phyloP scores from a whole-genome alignment of 2,329 filamentous ascomycete species.

The Claviceps africana region DNA sequence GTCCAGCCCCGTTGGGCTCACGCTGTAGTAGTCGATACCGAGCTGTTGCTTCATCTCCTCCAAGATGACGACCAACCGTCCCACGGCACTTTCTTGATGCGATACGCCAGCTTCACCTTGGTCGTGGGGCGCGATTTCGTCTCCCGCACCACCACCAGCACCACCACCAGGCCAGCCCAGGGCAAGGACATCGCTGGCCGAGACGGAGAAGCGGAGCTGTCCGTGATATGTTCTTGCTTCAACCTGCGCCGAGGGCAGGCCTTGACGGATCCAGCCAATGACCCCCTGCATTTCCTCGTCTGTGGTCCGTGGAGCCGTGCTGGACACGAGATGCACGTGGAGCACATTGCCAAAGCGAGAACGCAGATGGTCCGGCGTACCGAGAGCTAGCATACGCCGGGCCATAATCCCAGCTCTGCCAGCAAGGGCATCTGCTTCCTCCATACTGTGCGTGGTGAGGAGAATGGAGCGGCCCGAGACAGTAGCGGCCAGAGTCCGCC shows the following conservation, averaged over 20 bases:
- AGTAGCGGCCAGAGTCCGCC: slow-evolving; percentile 65
- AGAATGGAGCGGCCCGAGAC: slow-evolving; percentile 68
- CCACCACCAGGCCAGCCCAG: slow-evolving; percentile 5
- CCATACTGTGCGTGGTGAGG: slow-evolving; percentile 88
- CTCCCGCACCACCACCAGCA: neutral
- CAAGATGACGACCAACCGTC: slow-evolving; percentile 54
- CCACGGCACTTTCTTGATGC: slow-evolving; percentile 39
- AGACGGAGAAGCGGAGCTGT: slow-evolving; percentile 72
- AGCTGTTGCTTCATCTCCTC: slow-evolving; percentile 56
- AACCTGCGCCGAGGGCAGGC: slow-evolving; percentile 51
- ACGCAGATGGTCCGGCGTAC: slow-evolving; percentile 58
- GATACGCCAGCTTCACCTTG: slow-evolving; percentile 12
- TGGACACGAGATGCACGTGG: slow-evolving; percentile 69
- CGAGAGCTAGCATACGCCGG: slow-evolving; percentile 70
- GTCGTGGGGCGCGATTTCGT: neutral
- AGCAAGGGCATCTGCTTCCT: slow-evolving; percentile 83
- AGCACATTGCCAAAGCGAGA: slow-evolving; percentile 63
- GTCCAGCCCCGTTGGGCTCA: slow-evolving; percentile 75
- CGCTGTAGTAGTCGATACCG: slow-evolving; percentile 73
- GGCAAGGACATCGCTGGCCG: slow-evolving; percentile 29
- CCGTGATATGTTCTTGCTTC: slow-evolving; percentile 70
- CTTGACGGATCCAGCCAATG: slow-evolving; percentile 47
- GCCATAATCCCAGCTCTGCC: slow-evolving; percentile 77
- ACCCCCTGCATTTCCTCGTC: slow-evolving; percentile 54
- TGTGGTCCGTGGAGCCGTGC: slow-evolving; percentile 57